These are phyloP conservation scores for Xylariaceae sp. DNA, from an alignment of 2,329 filamentous ascomycete genomes.

Conservation along the genomic window DNA sequence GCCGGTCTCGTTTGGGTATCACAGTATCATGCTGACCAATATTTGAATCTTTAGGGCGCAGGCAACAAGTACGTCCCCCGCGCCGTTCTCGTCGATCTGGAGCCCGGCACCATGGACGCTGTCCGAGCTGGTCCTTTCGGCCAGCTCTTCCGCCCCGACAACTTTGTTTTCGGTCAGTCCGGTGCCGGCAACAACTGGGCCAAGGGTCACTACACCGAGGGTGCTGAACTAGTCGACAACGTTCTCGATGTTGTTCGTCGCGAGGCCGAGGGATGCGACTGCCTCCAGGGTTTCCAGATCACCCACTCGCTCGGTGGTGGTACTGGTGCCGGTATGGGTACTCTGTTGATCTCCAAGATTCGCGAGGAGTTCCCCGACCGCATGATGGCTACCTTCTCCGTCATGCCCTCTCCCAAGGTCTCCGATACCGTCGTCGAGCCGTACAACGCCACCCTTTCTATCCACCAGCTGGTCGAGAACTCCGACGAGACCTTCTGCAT, in stretches of 20 bases:
- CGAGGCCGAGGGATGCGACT: slow-evolving; percentile 98
- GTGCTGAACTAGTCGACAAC: slow-evolving; percentile 96
- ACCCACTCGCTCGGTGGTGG: slow-evolving; percentile 99
- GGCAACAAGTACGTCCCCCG: slow-evolving; percentile 99
- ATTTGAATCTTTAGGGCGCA: slow-evolving; percentile 60
- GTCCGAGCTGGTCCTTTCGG: slow-evolving; percentile 97
- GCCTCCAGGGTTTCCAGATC: slow-evolving; percentile 99
- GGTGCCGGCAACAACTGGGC: slow-evolving; percentile 99
- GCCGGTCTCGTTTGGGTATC: background rate
- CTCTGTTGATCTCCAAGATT: slow-evolving; percentile 99
- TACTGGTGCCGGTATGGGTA: slow-evolving; percentile 99
- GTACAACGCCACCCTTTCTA: slow-evolving; percentile 98
- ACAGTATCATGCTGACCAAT: slow-evolving; percentile 1
- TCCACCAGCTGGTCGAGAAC: slow-evolving; percentile 99
- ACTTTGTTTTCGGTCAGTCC: slow-evolving; percentile 99
- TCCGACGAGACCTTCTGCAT: slow-evolving; percentile 99
- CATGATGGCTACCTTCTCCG: slow-evolving; percentile 99
- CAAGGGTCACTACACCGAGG: slow-evolving; percentile 99
- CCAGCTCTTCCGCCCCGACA: slow-evolving; percentile 98
- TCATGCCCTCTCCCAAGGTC: slow-evolving; percentile 97
- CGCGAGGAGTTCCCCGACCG: slow-evolving; percentile 99
- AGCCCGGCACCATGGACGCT: slow-evolving; percentile 99
- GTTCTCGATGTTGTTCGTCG: slow-evolving; percentile 98
- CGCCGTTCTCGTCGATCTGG: slow-evolving; percentile 97
- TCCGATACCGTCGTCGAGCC: slow-evolving; percentile 99